Base-by-base conservation (phyloP, 371 early-diverging fungal species). In the Lichtheimia ornata region DNA sequence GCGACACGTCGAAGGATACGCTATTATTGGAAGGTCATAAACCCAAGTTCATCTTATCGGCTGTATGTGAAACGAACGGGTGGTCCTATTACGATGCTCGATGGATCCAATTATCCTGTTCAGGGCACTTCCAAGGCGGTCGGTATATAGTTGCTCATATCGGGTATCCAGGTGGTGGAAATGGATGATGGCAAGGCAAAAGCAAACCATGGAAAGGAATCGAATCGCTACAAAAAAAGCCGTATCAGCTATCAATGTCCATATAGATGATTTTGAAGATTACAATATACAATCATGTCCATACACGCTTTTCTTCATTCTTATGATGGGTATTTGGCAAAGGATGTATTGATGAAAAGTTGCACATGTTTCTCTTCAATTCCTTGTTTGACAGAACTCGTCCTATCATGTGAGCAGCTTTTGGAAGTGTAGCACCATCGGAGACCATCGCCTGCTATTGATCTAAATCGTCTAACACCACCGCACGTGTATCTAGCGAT, bases 181-280 rank as follows among this genome's bases (percentile, higher is more conserved):
- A 82, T 59, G 88, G 87, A 14, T 68, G 86, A 44, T 88, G 85
- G 84, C 87, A 86, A 62, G 89, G 88, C 52, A 88, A 86, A 58
- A 62, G 81, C 27, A 80, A 76, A 58, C 74, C 74, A 17, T 87
- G 88, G 88, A 66, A 74, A 50, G 79, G 73, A 0, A 69, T 83
- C 13, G 85, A 82, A 5, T 47, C 59, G 15, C 42, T 62, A 24
- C 51, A 62, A 42, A 27, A 47, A 18, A 28, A 50, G 50, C 15
- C 50, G 25, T 50, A 58, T 56, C 12, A 56, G 2, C 27, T 56
- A 44, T 27, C 20, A 4, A 52, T 52, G 6, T 30, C 3, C 1
- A 30, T 7, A 30, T 30, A 30, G 30, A 30, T 30, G 3, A 27
- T 27, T 27, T 3, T 27, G 27, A 27, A 5, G 5, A 27, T 3